phyloP scores from a whole-genome alignment of 768 basidiomycete genomes.

The Leccinum subgranulosum region DNA sequence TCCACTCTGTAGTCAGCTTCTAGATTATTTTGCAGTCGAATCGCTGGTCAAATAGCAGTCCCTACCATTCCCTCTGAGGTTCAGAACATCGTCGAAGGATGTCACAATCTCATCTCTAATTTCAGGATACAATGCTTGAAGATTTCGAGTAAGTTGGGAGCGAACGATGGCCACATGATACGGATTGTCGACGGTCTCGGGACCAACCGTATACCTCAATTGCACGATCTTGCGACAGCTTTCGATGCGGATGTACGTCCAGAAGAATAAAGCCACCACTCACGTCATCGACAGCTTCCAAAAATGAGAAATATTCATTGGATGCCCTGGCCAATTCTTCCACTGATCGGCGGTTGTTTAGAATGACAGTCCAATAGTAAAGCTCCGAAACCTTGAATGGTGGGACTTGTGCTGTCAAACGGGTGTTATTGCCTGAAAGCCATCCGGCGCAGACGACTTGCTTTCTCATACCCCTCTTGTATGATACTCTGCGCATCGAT shows the following conservation, averaged over 20 bases:
- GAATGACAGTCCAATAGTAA: slow-evolving; percentile 37
- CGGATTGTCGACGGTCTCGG: slow-evolving; percentile 21
- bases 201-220: slow-evolving; percentile 36
- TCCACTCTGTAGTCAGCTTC: background rate
- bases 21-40: background rate
- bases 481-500: slow-evolving; percentile 10
- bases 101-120: slow-evolving; percentile 43
- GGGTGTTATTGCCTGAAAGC: no score
- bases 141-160: slow-evolving; percentile 35
- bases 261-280: background rate
- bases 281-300: slow-evolving; percentile 34
- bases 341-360: slow-evolving; percentile 29
- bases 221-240: slow-evolving; percentile 30
- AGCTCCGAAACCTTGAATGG: background rate
- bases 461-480: slow-evolving; percentile 32
- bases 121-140: slow-evolving; percentile 37
- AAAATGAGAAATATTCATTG: slow-evolving; percentile 37
- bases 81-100: slow-evolving; percentile 39
- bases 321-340: slow-evolving; percentile 41
- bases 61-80: slow-evolving; percentile 13
- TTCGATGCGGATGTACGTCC: background rate
- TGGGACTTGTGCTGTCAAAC: background rate
- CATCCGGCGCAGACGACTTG: background rate
- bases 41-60: background rate
- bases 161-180: slow-evolving; percentile 31